phyloP scores from a whole-genome alignment of 306 rosid genomes.

The Prunus campanulata region DNA sequence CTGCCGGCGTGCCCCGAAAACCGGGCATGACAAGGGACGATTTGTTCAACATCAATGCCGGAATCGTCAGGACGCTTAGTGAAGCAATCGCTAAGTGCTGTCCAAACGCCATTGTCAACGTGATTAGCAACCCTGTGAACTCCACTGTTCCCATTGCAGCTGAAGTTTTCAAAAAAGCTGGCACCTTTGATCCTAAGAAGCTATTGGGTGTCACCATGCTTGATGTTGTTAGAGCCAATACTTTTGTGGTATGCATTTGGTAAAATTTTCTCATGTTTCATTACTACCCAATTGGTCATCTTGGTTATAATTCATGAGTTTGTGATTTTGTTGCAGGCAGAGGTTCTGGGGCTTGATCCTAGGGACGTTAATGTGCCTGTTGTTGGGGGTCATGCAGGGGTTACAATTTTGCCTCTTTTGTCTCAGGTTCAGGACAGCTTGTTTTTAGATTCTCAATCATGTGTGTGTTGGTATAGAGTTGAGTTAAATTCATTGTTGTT shows the following conservation, averaged over 20 bases:
- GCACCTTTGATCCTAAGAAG: slow-evolving; percentile 77
- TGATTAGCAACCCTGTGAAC: slow-evolving; percentile 98
- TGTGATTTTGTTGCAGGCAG: slow-evolving; percentile 55
- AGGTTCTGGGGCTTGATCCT: slow-evolving; percentile 89
- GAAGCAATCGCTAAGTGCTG: slow-evolving; percentile 85
- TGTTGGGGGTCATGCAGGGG: slow-evolving; percentile 96
- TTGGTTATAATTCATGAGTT: background rate
- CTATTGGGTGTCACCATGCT: slow-evolving; percentile 88
- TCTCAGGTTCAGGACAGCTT: slow-evolving; percentile 64
- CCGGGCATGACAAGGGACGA: slow-evolving; percentile 99
- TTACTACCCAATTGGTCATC: background rate
- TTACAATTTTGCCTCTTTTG: slow-evolving; percentile 89
- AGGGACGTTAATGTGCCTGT: slow-evolving; percentile 94
- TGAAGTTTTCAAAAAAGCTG: slow-evolving; percentile 91
- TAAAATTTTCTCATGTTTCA: background rate
- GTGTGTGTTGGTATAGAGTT: background rate
- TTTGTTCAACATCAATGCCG: slow-evolving; percentile 92
- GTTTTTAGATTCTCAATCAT: background rate
- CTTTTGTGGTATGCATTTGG: slow-evolving; percentile 76
- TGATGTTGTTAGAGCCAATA: slow-evolving; percentile 92
- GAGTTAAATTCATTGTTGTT: background rate
- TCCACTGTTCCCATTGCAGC: slow-evolving; percentile 95
- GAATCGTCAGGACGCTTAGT: slow-evolving; percentile 82
- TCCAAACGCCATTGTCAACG: slow-evolving; percentile 87
- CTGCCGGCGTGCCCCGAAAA: slow-evolving; percentile 95